Percentiles rank a stretch among this genome's conserved stretches.
phyloP scores from a whole-genome alignment of 345 rosid genomes.

The Eutrema yunnanense region DNA sequence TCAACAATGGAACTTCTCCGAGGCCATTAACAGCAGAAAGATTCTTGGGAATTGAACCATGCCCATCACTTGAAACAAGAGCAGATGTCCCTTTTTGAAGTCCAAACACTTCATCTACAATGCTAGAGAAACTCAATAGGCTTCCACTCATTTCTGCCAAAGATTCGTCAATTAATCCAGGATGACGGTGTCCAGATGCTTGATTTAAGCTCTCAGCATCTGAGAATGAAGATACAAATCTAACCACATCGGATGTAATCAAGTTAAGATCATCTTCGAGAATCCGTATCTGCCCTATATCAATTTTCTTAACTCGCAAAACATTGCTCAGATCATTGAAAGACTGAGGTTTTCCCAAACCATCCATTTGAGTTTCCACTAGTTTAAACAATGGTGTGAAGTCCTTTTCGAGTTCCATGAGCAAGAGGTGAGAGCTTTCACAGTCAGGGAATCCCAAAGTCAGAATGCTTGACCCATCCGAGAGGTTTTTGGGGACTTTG shows the following conservation, averaged over 20 bases:
- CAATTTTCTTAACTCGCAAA: conserved; percentile 62
- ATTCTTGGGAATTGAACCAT: conserved; percentile 27
- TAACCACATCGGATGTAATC: conserved; percentile 51
- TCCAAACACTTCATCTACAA: conserved; percentile 94
- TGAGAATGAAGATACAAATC: conserved; percentile 46
- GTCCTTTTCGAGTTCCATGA: conserved; percentile 89
- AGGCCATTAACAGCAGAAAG: conserved; percentile 2
- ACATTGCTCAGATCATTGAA: conserved; percentile 50
- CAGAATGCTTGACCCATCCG: conserved; percentile 50
- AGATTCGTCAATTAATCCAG: conserved; percentile 52
- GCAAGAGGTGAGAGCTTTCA: conserved; percentile 75
- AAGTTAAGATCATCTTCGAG: conserved; percentile 78
- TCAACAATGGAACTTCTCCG: conserved; percentile 24
- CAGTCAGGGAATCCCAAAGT: conserved; percentile 89
- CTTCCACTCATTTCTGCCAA: conserved; percentile 45
- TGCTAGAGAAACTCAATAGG: conserved; percentile 65
- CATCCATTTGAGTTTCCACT: conserved; percentile 56
- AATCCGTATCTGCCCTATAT: conserved; percentile 73
- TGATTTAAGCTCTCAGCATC: conserved; percentile 40
- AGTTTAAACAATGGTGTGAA: conserved; percentile 83
- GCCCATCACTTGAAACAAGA: conserved; percentile 43
- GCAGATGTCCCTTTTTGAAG: conserved; percentile 59
- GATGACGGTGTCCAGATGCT: conserved; percentile 47
- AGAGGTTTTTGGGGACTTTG: conserved; percentile 67
- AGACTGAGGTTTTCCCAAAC: conserved; percentile 47